phyloP scores from a whole-genome alignment of 106 monocot species.

The Dioscorea zingiberensis region DNA sequence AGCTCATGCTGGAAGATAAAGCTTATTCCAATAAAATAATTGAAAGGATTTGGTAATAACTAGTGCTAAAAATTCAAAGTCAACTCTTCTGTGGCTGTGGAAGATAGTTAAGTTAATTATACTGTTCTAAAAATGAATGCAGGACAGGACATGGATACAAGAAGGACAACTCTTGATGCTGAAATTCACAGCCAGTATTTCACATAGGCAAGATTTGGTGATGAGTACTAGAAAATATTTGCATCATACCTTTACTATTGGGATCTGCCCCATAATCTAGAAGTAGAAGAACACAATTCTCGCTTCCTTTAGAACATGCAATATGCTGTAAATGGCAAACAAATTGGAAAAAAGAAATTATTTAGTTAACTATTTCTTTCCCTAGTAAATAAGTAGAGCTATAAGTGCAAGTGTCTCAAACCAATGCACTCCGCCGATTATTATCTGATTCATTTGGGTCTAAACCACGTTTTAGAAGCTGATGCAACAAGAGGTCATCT shows the following conservation, averaged over 20 bases:
- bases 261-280: slow-evolving; percentile 82
- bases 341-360: neutral
- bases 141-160: too few relatives aligned
- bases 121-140: too few relatives aligned
- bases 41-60: too few relatives aligned
- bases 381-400: neutral
- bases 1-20: too few relatives aligned
- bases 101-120: too few relatives aligned
- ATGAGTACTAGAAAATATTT: neutral
- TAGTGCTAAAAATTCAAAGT: too few relatives aligned
- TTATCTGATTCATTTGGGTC: slow-evolving; percentile 66
- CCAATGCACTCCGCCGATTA: slow-evolving; percentile 50
- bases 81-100: too few relatives aligned
- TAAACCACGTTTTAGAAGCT: slow-evolving; percentile 52
- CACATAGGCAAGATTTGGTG: too few relatives aligned
- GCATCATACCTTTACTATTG: slow-evolving; percentile 65
- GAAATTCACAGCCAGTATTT: too few relatives aligned
- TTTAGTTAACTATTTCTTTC: neutral
- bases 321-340: slow-evolving; percentile 59
- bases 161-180: too few relatives aligned
- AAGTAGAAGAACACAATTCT: slow-evolving; percentile 56
- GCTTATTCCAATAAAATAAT: too few relatives aligned
- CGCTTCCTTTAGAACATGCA: slow-evolving; percentile 71
- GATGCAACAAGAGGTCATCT: slow-evolving; percentile 52
- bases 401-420: slow-evolving; percentile 5